These are phyloP conservation scores for Penicillium freii DNA, from an alignment of 2,329 filamentous ascomycete genomes.

Conservation along the genomic window DNA sequence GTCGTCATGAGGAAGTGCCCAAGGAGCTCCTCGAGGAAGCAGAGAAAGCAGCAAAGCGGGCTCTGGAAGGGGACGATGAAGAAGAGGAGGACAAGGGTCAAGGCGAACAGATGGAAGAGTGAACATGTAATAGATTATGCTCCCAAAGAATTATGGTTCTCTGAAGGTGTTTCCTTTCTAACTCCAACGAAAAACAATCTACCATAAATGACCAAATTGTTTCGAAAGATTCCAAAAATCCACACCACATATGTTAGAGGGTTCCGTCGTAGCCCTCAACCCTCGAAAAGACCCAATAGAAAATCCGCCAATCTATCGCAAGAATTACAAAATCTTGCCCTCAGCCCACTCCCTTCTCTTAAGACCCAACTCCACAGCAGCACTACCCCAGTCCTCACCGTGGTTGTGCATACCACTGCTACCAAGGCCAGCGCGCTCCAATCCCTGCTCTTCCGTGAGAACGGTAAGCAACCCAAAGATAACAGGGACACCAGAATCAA, in stretches of 20 bases:
- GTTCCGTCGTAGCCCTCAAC: constrained; percentile 1
- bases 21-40: constrained; percentile 88
- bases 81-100: constrained; percentile 69
- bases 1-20: constrained; percentile 88
- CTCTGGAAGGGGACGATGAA: constrained; percentile 80
- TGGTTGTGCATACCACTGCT: constrained; percentile 71
- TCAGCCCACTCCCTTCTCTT: constrained; percentile 83
- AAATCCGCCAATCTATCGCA: not conserved
- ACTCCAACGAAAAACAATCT: not conserved
- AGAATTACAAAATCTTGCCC: constrained; percentile 55
- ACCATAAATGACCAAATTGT: not conserved
- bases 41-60: constrained; percentile 86
- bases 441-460: constrained; percentile 81
- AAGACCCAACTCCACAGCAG: constrained; percentile 87
- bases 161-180: not conserved
- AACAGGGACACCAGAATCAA: constrained; percentile 84
- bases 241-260: not conserved
- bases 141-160: constrained; percentile 19
- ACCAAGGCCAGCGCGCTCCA: constrained; percentile 75
- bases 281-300: not conserved
- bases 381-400: constrained; percentile 92
- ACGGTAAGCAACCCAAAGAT: constrained; percentile 91
- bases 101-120: constrained; percentile 86
- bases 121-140: constrained; percentile 37
- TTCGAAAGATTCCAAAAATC: not conserved